Evolutionary conservation across 371 early-diverging fungal species (phyloP).

Genomic region (Choanephora cucurbitarum): DNA sequence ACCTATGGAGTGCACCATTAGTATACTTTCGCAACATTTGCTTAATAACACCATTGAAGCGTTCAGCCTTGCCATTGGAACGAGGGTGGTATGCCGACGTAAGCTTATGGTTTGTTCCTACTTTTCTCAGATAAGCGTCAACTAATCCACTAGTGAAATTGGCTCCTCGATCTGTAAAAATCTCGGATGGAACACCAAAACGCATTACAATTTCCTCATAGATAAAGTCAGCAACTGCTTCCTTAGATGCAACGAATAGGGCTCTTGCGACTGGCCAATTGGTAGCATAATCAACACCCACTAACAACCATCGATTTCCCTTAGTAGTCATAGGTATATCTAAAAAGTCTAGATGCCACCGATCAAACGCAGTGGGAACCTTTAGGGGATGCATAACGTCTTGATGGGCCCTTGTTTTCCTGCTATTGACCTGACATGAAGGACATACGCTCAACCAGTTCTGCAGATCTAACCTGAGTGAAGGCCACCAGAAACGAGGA

Average conservation of each 20-base stretch:
- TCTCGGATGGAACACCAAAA: slow-evolving; percentile 33
- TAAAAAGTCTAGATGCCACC: slow-evolving; percentile 33
- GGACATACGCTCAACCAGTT: slow-evolving; percentile 9
- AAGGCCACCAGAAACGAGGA: slow-evolving; percentile 24
- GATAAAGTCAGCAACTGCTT: too few relatives aligned
- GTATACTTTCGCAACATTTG: slow-evolving; percentile 20
- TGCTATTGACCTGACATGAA: slow-evolving; percentile 8
- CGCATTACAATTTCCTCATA: too few relatives aligned
- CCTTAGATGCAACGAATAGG: slow-evolving; percentile 7
- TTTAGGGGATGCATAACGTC: slow-evolving; percentile 12
- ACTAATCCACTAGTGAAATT: slow-evolving; percentile 16
- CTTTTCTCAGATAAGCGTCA: slow-evolving; percentile 1
- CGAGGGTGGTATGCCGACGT: slow-evolving; percentile 34
- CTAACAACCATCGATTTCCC: slow-evolving; percentile 27
- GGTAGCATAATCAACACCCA: slow-evolving; percentile 45
- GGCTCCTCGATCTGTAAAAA: slow-evolving; percentile 26
- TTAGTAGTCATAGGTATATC: slow-evolving; percentile 21
- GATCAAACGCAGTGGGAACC: too few relatives aligned
- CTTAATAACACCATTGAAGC: slow-evolving; percentile 13
- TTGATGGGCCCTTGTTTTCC: slow-evolving; percentile 4
- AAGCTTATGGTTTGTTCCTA: slow-evolving; percentile 7
- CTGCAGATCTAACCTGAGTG: slow-evolving; percentile 6
- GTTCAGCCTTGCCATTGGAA: slow-evolving; percentile 26
- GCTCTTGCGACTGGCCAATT: slow-evolving; percentile 41
- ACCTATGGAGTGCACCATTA: slow-evolving; percentile 14